Conservation (phyloP, 108 stramenopile species). For the Chaetoceros muelleri region DNA sequence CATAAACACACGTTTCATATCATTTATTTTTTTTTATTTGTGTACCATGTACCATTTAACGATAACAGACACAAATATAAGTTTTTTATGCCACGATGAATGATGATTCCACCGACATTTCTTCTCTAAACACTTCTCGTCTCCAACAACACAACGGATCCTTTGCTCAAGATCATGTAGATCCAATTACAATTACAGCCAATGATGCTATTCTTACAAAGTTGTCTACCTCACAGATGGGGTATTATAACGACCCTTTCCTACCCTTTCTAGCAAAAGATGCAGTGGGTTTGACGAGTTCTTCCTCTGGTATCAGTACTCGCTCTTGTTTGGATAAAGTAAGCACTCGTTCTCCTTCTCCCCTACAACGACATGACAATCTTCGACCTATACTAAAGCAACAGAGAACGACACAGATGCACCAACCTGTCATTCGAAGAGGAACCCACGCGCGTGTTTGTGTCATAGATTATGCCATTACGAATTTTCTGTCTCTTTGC, state of each 20-base stretch:
- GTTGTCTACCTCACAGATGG: constrained; percentile 47
- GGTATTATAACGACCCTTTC: constrained; percentile 76
- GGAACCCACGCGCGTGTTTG: constrained; percentile 79
- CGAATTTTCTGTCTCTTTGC: constrained; percentile 35
- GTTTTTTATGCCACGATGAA: too few species aligned
- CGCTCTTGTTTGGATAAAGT: neutral
- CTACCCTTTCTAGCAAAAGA: constrained; percentile 32
- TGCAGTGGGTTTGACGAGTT: constrained; percentile 6
- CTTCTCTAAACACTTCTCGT: too few species aligned
- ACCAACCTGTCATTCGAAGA: constrained; percentile 70
- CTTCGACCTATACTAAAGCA: neutral
- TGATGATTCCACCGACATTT: too few species aligned
- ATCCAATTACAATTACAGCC: constrained; percentile 60
- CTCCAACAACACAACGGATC: too few species aligned
- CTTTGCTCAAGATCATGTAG: too few species aligned
- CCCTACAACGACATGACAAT: constrained; percentile 11
- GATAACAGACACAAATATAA: too few species aligned
- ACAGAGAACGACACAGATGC: neutral
- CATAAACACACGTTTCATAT: too few species aligned
- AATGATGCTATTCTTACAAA: constrained; percentile 69
- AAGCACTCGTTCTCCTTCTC: neutral
- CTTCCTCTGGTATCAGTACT: neutral
- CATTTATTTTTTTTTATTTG: too few species aligned
- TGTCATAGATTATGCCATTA: constrained; percentile 68
- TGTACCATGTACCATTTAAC: too few species aligned